These are phyloP conservation scores for Huntiella decipiens DNA, from an alignment of 2,329 filamentous ascomycete genomes.

Conservation along the genomic window DNA sequence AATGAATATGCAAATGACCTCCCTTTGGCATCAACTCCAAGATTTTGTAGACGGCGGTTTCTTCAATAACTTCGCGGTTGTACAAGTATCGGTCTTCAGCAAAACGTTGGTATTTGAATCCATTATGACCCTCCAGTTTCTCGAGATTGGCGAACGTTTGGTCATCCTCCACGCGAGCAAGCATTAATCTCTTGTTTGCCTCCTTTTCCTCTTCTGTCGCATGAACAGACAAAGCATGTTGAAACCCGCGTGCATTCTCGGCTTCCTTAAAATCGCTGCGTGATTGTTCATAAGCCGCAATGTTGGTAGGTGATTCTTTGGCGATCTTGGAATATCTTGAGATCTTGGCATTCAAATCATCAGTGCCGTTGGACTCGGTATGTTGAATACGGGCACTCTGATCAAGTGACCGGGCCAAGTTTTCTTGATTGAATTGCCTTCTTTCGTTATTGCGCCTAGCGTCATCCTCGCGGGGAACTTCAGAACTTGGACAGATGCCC, in stretches of 20 bases:
- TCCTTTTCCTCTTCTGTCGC: slow-evolving; percentile 20
- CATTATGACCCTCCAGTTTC: not conserved
- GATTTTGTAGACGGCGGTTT: slow-evolving; percentile 37
- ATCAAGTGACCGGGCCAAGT: too few relatives aligned
- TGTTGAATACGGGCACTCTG: too few relatives aligned
- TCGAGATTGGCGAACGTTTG: slow-evolving; percentile 19
- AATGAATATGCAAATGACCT: slow-evolving; percentile 55
- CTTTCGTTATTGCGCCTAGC: too few relatives aligned
- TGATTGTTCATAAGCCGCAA: not conserved
- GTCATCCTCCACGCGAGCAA: slow-evolving; percentile 20
- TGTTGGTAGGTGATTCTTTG: too few relatives aligned
- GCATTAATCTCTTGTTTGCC: slow-evolving; percentile 23
- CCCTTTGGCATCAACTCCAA: slow-evolving; percentile 49
- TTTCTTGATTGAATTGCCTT: too few relatives aligned
- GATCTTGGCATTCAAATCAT: too few relatives aligned
- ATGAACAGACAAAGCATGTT: slow-evolving; percentile 18
- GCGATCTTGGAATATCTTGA: too few relatives aligned
- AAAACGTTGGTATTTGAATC: slow-evolving; percentile 12
- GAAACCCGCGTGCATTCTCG: slow-evolving; percentile 24
- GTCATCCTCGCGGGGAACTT: too few relatives aligned
- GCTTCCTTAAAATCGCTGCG: slow-evolving; percentile 3
- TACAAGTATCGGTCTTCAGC: slow-evolving; percentile 35
- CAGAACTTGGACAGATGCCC: too few relatives aligned
- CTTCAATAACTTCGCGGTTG: slow-evolving; percentile 32
- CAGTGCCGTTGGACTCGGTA: too few relatives aligned